Conservation (phyloP, 208 protist species). For the Trypanosoma brucei region DNA sequence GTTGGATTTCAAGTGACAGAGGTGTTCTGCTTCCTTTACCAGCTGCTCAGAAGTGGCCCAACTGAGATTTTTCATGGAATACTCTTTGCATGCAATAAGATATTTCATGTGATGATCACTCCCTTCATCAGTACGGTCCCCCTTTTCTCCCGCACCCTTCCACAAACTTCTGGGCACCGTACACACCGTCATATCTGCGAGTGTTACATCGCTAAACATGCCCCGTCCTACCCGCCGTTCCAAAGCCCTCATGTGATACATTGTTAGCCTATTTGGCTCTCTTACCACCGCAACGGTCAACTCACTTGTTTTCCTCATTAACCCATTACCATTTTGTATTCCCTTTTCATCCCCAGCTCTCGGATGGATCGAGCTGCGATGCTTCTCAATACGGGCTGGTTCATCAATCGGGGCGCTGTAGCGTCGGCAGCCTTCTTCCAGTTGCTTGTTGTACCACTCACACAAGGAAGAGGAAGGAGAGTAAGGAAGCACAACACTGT, state of each 20-base stretch:
- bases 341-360: not conserved
- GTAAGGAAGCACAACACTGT: conserved; percentile 16
- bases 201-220: conserved; percentile 39
- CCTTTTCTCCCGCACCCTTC: not conserved
- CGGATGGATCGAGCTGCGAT: not conserved
- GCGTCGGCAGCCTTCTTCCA: not conserved
- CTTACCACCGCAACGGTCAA: not conserved
- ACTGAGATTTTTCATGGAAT: conserved; percentile 7
- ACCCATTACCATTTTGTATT: not conserved
- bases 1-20: conserved; percentile 41
- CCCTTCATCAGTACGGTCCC: not conserved
- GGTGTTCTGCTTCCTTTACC: conserved; percentile 36
- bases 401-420: not conserved
- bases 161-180: not conserved
- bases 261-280: not conserved
- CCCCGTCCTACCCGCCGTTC: conserved; percentile 35
- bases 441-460: conserved; percentile 8
- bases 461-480: conserved; percentile 4
- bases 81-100: conserved; percentile 67
- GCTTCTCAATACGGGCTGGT: not conserved
- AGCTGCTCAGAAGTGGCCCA: conserved; percentile 29
- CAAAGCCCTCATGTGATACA: conserved; percentile 12
- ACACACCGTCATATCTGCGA: conserved; percentile 52
- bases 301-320: not conserved
- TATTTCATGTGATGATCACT: conserved; percentile 16